Conservation (phyloP, 345 rosid genomes). For the Camelina laxa region DNA sequence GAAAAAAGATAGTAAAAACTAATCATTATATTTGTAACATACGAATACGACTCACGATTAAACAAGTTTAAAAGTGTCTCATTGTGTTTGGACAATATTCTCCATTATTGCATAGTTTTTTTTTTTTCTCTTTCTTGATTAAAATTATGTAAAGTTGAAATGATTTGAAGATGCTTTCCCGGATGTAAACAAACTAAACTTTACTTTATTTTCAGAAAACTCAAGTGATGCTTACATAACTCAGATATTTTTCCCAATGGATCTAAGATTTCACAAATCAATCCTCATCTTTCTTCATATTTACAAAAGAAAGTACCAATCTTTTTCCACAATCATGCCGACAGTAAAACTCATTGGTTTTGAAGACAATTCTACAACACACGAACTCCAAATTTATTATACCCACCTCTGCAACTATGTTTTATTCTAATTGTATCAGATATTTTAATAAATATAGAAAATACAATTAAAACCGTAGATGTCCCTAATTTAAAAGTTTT, state of each 20-base stretch:
- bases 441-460: no score
- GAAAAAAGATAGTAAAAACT: neutral
- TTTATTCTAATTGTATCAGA: no score
- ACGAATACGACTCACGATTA: slow-evolving; percentile 17
- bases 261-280: slow-evolving; percentile 18
- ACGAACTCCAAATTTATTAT: neutral
- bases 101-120: slow-evolving; percentile 31
- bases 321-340: slow-evolving; percentile 5
- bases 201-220: slow-evolving; percentile 26
- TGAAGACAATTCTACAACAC: neutral
- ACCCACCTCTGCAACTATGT: no score
- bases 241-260: neutral
- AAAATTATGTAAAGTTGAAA: slow-evolving; percentile 39
- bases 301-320: neutral
- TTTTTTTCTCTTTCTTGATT: slow-evolving; percentile 29
- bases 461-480: no score
- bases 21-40: slow-evolving; percentile 3
- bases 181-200: slow-evolving; percentile 27
- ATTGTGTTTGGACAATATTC: slow-evolving; percentile 39
- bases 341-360: neutral
- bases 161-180: slow-evolving; percentile 39
- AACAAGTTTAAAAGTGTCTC: slow-evolving; percentile 42
- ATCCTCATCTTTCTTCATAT: slow-evolving; percentile 1
- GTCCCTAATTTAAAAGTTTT: neutral
- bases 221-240: neutral